phyloP scores from a whole-genome alignment of 352 stramenopile genomes.

The Proteromonas lacertae region DNA sequence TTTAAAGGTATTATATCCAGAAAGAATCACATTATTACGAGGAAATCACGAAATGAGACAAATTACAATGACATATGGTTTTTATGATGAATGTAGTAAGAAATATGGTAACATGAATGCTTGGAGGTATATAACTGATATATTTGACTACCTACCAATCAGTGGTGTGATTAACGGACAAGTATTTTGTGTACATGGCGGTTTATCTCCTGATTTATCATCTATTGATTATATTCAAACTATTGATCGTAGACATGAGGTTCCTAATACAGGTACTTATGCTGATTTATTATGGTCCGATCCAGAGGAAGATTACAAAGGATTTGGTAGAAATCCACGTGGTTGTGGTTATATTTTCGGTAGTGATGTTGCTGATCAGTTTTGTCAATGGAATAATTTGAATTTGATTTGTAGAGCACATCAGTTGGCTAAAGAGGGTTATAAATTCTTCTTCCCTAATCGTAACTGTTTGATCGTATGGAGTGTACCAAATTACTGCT shows the following conservation, averaged over 20 bases:
- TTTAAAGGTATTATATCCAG: slow-evolving; percentile 68
- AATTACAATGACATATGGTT: slow-evolving; percentile 84
- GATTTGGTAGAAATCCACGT: slow-evolving; percentile 11
- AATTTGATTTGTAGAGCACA: slow-evolving; percentile 62
- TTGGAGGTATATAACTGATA: slow-evolving; percentile 46
- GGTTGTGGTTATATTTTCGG: slow-evolving; percentile 14
- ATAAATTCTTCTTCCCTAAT: slow-evolving; percentile 60
- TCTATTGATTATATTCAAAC: slow-evolving; percentile 61
- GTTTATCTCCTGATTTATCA: slow-evolving; percentile 35
- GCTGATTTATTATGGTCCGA: slow-evolving; percentile 89
- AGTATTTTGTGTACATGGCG: slow-evolving; percentile 51
- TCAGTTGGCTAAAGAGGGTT: slow-evolving; percentile 71
- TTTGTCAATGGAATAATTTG: slow-evolving; percentile 43
- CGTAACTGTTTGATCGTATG: slow-evolving; percentile 92
- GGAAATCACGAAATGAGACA: slow-evolving; percentile 80
- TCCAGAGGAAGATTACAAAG: slow-evolving; percentile 41
- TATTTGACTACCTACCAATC: slow-evolving; percentile 14
- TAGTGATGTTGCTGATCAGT: slow-evolving; percentile 7
- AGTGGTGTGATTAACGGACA: slow-evolving; percentile 41
- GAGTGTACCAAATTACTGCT: slow-evolving; percentile 94
- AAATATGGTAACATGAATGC: slow-evolving; percentile 97
- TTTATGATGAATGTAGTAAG: slow-evolving; percentile 65
- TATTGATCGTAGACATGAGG: slow-evolving; percentile 65
- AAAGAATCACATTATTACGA: slow-evolving; percentile 47
- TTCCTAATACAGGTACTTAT: slow-evolving; percentile 79